These are phyloP conservation scores for Coemansia sp. DNA, from an alignment of 192 early-diverging fungal genomes.

Conservation along the genomic window DNA sequence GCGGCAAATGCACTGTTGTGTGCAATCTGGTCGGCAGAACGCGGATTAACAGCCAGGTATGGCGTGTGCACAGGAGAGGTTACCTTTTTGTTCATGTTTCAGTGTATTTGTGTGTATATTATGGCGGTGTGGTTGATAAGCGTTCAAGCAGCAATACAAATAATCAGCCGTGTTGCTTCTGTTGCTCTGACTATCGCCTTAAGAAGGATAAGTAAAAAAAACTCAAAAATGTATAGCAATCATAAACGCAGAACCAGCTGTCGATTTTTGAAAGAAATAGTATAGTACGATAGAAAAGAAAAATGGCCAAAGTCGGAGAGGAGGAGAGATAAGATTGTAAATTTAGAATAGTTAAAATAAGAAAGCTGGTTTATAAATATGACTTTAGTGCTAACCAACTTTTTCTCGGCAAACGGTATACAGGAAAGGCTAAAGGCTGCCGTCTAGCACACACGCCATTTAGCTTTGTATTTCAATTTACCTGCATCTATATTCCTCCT, in stretches of 20 bases:
- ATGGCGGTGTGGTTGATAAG: not conserved
- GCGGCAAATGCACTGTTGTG: conserved; percentile 42
- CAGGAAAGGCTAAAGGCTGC: not conserved
- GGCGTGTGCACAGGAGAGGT: not conserved
- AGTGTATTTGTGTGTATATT: not conserved
- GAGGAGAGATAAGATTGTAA: not conserved
- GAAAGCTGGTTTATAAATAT: not conserved
- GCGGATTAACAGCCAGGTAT: not conserved
- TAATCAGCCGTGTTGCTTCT: too few species aligned
- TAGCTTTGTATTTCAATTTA: not conserved
- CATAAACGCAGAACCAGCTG: not conserved
- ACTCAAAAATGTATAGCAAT: not conserved
- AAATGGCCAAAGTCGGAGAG: not conserved
- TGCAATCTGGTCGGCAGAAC: conserved; percentile 24
- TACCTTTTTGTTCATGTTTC: conserved; percentile 1
- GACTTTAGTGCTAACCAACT: not conserved
- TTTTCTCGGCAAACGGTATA: not conserved
- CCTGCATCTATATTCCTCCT: not conserved
- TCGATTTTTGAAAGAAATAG: not conserved
- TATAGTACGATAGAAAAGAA: not conserved
- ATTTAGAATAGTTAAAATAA: not conserved
- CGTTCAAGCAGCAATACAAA: too few species aligned
- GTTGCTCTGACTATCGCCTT: too few species aligned
- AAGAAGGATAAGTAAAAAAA: too few species aligned
- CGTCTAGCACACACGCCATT: not conserved